Conservation (phyloP, 139 green algal species). For the Auxenochlorella pyrenoidosa region DNA sequence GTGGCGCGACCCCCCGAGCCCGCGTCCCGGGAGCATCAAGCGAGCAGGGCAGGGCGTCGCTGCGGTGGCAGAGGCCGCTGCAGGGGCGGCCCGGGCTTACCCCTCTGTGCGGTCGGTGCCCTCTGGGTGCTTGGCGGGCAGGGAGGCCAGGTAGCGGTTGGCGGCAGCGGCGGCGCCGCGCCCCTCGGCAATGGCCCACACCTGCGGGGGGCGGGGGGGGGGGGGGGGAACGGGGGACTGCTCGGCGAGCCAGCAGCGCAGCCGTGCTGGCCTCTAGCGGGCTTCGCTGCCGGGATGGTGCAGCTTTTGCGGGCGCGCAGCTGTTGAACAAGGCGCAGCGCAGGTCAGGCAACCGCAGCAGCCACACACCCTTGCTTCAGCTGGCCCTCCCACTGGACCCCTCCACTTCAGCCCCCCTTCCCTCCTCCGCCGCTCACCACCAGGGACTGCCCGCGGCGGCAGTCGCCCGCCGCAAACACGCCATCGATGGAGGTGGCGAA, state of each 20-base stretch:
- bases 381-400: too few relatives aligned
- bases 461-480: conserved; percentile 97
- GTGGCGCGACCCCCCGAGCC: too few relatives aligned
- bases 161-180: conserved; percentile 79
- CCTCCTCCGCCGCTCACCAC: conserved; percentile 55
- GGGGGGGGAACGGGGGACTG: conserved; percentile 46
- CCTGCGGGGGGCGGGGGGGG: conserved; percentile 77
- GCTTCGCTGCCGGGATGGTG: too few relatives aligned
- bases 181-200: conserved; percentile 95
- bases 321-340: too few relatives aligned
- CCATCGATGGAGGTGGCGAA: conserved; percentile 90
- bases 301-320: too few relatives aligned
- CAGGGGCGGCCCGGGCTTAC: conserved; percentile 11
- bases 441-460: conserved; percentile 90
- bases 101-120: conserved; percentile 16
- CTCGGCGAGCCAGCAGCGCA: neutral
- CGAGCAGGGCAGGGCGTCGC: too few relatives aligned
- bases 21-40: too few relatives aligned
- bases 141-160: conserved; percentile 69
- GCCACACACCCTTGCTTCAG: too few relatives aligned
- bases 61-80: too few relatives aligned
- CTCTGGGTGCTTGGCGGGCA: conserved; percentile 38
- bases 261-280: too few relatives aligned
- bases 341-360: too few relatives aligned
- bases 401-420: too few relatives aligned